Base-by-base conservation (phyloP, 306 rosid genomes). In the Lathyrus oleraceus region DNA sequence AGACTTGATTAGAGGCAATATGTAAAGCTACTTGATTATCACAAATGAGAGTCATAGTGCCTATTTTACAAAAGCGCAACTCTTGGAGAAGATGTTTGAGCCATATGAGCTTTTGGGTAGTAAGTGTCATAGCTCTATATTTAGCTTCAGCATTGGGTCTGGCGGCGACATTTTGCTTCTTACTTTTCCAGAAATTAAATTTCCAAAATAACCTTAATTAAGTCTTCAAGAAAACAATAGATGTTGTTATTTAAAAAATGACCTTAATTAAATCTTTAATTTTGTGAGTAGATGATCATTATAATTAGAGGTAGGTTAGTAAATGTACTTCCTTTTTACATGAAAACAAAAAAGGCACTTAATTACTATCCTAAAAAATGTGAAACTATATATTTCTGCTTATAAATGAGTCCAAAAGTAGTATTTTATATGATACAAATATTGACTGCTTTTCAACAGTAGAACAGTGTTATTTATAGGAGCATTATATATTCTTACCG, bases 401-500 rank as follows among this genome's bases (percentile, higher is more conserved):
- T 47, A 47, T 47, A n/a, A n/a, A n/a, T 15, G 52, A 47, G 10
- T 47, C 16, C 20, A n/a, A n/a, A 5, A 17, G 57, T 4, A 19
- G 27, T 53, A 57, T 57, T 57, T 27, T 27, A 57, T 57, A 57
- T 6, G 39, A 27, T 57, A 57, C 38, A 56, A 56, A 56, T 5
- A 59, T 27, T 19, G 54, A 39, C 63, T 53, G 19, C 20, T 54
- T 27, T 61, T 62, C 61, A 64, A 32, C 54, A 61, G 67, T 70
- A 64, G 32, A 58, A 35, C 47, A 5, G 42, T 14, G 35, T 65
- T 51, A 28, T 30, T 66, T 63, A 16, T 30, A 52, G 54, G 30
- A 42, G 44, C 10, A 62, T 70, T 70, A 19, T 1, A 70, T 13
- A 76, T 65, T 73, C 89, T 62, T 88, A 93, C 96, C 98, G 85